phyloP scores from a whole-genome alignment of 2,329 filamentous ascomycete species.

The Ceratocystis destructans region DNA sequence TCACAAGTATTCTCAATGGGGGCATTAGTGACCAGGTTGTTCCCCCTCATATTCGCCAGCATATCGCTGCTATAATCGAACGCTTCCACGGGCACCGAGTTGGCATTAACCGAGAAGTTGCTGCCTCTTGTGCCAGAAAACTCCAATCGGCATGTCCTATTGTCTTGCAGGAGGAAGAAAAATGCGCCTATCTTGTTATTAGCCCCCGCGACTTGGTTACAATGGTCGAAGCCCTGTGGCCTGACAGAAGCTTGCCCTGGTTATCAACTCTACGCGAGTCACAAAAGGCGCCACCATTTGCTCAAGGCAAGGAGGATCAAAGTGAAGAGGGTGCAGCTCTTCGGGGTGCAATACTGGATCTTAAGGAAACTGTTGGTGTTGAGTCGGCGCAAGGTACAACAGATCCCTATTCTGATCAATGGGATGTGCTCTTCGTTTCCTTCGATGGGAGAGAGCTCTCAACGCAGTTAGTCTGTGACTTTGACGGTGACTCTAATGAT shows the following conservation, averaged over 20 bases:
- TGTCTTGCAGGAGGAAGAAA: neutral
- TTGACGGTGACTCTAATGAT: constrained; percentile 27
- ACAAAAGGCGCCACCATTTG: neutral
- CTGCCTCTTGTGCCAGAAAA: too few species aligned
- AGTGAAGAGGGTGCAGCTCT: constrained; percentile 53
- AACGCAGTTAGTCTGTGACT: constrained; percentile 58
- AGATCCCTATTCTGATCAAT: constrained; percentile 70
- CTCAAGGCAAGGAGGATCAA: constrained; percentile 26
- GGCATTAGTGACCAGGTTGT: constrained; percentile 44
- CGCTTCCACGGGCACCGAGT: constrained; percentile 40
- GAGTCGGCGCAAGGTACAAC: constrained; percentile 53
- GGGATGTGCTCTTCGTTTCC: constrained; percentile 70
- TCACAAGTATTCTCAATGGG: constrained; percentile 51
- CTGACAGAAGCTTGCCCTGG: constrained; percentile 52
- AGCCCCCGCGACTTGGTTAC: constrained; percentile 68
- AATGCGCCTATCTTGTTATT: constrained; percentile 56
- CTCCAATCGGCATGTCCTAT: neutral
- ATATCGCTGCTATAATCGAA: constrained; percentile 58
- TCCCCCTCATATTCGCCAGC: constrained; percentile 47
- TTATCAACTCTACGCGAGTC: constrained; percentile 20
- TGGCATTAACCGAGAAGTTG: neutral
- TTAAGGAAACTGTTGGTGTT: constrained; percentile 50
- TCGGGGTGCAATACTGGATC: constrained; percentile 54
- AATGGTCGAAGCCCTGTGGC: constrained; percentile 71
- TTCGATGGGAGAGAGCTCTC: constrained; percentile 56